These are phyloP conservation scores for Brettanomyces naardenensis DNA, from an alignment of 805 yeast genomes.

Conservation along the genomic window DNA sequence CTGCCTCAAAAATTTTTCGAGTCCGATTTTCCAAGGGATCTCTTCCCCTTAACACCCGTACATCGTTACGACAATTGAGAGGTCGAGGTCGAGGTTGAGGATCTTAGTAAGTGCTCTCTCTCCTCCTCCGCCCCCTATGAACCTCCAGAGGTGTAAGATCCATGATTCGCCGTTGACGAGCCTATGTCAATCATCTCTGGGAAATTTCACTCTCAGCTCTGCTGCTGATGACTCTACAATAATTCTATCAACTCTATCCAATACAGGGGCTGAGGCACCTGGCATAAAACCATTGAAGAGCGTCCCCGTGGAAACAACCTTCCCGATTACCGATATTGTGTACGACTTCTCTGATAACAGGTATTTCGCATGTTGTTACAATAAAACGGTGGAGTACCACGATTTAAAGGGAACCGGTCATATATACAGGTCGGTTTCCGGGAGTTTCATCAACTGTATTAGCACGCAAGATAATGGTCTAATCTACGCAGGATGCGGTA, in stretches of 20 bases:
- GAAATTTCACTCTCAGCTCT: background rate
- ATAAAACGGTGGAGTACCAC: background rate
- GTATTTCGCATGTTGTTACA: background rate
- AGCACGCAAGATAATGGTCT: background rate
- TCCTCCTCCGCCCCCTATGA: too few relatives aligned
- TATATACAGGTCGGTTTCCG: background rate
- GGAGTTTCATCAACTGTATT: background rate
- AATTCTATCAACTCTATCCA: background rate
- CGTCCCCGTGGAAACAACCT: background rate
- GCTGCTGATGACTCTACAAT: background rate
- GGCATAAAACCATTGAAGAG: background rate
- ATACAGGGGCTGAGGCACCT: background rate
- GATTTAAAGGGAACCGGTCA: background rate
- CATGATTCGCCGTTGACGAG: background rate
- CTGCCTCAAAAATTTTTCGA: background rate
- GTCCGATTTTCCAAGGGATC: too few relatives aligned
- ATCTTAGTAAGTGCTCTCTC: too few relatives aligned
- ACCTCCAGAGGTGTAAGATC: too few relatives aligned
- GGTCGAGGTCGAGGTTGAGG: too few relatives aligned
- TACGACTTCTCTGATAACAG: background rate
- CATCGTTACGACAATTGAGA: too few relatives aligned
- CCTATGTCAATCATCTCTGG: background rate
- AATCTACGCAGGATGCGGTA: slow-evolving; percentile 1
- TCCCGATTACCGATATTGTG: background rate
- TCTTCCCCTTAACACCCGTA: too few relatives aligned